These are phyloP conservation scores for Allomyces macrogynus DNA, from an alignment of 192 early-diverging fungal species.

Conservation along the genomic window DNA sequence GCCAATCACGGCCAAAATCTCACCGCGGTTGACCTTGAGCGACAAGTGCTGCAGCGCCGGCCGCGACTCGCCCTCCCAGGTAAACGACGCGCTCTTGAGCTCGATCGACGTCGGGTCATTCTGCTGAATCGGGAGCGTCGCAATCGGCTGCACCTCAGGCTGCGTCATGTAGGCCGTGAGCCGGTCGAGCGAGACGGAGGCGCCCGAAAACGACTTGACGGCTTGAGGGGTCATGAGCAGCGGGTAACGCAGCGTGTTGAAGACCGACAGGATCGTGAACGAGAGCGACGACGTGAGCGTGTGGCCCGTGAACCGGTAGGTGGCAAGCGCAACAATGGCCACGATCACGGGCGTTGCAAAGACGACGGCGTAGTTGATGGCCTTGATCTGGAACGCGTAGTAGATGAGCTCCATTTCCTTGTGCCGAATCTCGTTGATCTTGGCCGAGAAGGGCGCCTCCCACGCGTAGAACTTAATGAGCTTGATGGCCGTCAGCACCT, in stretches of 20 bases:
- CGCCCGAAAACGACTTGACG: slow-evolving; percentile 28
- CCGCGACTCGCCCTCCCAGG: slow-evolving; percentile 25
- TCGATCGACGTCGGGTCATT: slow-evolving; percentile 14
- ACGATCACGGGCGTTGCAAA: slow-evolving; percentile 39
- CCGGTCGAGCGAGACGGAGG: slow-evolving; percentile 27
- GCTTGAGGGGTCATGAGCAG: slow-evolving; percentile 41
- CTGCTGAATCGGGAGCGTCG: slow-evolving; percentile 11
- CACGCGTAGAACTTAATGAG: slow-evolving; percentile 60
- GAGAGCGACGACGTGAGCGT: slow-evolving; percentile 24
- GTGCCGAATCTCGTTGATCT: slow-evolving; percentile 29
- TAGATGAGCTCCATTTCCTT: slow-evolving; percentile 31
- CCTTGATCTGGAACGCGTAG: slow-evolving; percentile 29
- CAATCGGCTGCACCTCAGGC: slow-evolving; percentile 34
- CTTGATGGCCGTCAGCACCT: slow-evolving; percentile 52
- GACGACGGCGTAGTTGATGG: slow-evolving; percentile 32
- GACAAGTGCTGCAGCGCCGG: slow-evolving; percentile 22
- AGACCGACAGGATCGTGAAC: slow-evolving; percentile 41
- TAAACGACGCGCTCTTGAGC: slow-evolving; percentile 32
- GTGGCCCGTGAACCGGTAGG: slow-evolving; percentile 13
- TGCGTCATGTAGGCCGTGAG: slow-evolving; percentile 36
- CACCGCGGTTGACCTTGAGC: slow-evolving; percentile 23
- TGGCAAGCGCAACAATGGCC: slow-evolving; percentile 18
- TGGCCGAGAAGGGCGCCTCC: slow-evolving; percentile 42
- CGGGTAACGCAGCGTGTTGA: slow-evolving; percentile 53
- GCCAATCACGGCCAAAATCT: slow-evolving; percentile 46